Evolutionary conservation across 129 eudicot genomes (phyloP).

Genomic region (Flaveria linearis): DNA sequence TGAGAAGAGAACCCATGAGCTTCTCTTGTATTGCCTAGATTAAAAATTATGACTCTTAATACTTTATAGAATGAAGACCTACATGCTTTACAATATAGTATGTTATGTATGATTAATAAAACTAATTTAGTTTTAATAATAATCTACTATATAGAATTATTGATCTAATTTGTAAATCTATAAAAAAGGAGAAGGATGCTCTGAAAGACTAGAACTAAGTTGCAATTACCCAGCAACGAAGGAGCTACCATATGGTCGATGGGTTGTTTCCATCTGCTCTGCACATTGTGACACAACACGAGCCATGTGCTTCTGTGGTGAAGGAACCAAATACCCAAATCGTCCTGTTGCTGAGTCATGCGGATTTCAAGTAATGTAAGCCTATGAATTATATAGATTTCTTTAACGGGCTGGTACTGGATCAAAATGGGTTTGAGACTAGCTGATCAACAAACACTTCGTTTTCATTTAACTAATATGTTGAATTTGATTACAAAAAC

Average conservation of each 20-base stretch:
- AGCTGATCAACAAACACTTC: background rate
- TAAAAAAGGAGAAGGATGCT: slow-evolving; percentile 77
- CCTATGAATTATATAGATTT: slow-evolving; percentile 6
- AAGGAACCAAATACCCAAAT: slow-evolving; percentile 87
- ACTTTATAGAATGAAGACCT: background rate
- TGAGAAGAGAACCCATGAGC: too few relatives aligned
- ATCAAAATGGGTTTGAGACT: background rate
- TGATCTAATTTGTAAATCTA: background rate
- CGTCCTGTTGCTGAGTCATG: slow-evolving; percentile 96
- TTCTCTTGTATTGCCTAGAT: background rate
- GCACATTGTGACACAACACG: slow-evolving; percentile 91
- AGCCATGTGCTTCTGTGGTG: slow-evolving; percentile 98
- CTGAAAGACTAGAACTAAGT: slow-evolving; percentile 56
- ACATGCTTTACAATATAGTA: background rate
- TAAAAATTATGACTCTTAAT: background rate
- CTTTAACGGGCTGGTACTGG: background rate
- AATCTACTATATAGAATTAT: background rate
- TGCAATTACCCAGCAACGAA: slow-evolving; percentile 74
- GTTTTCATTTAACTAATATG: background rate
- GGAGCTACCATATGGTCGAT: slow-evolving; percentile 75
- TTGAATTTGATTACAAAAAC: background rate
- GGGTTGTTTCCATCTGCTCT: slow-evolving; percentile 95
- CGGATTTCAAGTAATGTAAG: slow-evolving; percentile 80
- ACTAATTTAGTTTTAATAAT: background rate
- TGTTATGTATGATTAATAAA: background rate